Conservation (phyloP, 345 rosid species). For the Clarkia xantiana region DNA sequence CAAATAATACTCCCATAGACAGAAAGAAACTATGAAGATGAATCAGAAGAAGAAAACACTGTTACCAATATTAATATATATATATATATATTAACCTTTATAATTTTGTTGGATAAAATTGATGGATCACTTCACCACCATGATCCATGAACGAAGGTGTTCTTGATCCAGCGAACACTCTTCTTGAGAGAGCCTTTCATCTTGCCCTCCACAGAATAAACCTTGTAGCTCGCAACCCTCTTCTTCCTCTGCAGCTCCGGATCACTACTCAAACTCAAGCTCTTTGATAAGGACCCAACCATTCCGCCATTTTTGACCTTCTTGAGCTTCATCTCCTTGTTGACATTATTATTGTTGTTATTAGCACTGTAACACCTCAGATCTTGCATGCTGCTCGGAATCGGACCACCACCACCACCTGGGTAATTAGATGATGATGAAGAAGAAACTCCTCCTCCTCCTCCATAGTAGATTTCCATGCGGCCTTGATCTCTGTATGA, state of each 20-base stretch:
- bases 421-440: not conserved
- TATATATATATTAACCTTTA: too few species aligned
- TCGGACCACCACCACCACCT: not conserved
- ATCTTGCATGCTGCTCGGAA: constrained; percentile 44
- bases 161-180: constrained; percentile 85
- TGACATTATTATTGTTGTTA: not conserved
- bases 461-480: constrained; percentile 20
- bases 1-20: too few species aligned
- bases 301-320: constrained; percentile 31
- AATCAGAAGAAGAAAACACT: too few species aligned
- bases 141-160: constrained; percentile 48
- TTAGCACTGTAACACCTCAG: constrained; percentile 44
- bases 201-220: constrained; percentile 69
- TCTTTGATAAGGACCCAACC: constrained; percentile 12
- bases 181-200: constrained; percentile 80
- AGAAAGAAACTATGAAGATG: too few species aligned
- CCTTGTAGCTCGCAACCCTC: constrained; percentile 80
- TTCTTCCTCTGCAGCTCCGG: constrained; percentile 86
- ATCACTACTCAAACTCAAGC: constrained; percentile 60
- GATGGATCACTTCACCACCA: constrained; percentile 20
- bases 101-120: too few species aligned
- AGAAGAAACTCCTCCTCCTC: constrained; percentile 7
- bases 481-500: constrained; percentile 35
- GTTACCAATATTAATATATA: too few species aligned
- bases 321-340: constrained; percentile 34